Evolutionary conservation across 2,329 filamentous ascomycete genomes (phyloP), one percentile per base, ranked within the genome.

Genomic region (Plenodomus biglobosus): DNA sequence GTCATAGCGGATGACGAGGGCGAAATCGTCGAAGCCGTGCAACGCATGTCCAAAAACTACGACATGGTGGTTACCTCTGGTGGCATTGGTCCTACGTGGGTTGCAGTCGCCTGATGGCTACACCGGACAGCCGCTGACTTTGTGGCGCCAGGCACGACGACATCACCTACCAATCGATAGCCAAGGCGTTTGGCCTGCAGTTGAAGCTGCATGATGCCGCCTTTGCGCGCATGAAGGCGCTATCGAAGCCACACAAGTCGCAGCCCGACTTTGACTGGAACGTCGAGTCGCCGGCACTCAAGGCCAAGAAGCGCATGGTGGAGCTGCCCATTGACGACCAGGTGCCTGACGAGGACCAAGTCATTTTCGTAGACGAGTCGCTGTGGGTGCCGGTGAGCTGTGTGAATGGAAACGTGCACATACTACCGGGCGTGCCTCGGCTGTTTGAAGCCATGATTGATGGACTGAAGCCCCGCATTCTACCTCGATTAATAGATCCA

Each of bases 11-110:
- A 99, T 64, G 92, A 96, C 55, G 90, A 96, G 68, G 77, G 78
- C 53, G 92, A 96, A 64, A 97, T 99, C 66, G 78, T 92, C 42
- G 92, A 97, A 71, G 90, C 91, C 1, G 86, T 90, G 5, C 80
- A 80, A 43, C 85, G 92, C 54, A 95, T 99, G 91, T 95, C 89
- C 66, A 80, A 82, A 43, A 85, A 83, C 56, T 97, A 96, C 69
- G 94, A 97, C 73, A 90, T 97, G 69, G 89, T 99, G 38, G 90
- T 97, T 4, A 97, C 94, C 6, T 94, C 88, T 62, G 92, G 94
- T 58, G 92, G 94, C 22, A 97, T 99, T 66, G 92, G 92, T 10
- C 94, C 94, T 57, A 97, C 92, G 88, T 92, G 75, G 77, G 85
- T 73, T 48, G 55, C 47, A 43, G n/a, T 32, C 6, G 22, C 34